Evolutionary conservation across 768 basidiomycete genomes (phyloP).

Genomic region (Kwoniella shandongensis): DNA sequence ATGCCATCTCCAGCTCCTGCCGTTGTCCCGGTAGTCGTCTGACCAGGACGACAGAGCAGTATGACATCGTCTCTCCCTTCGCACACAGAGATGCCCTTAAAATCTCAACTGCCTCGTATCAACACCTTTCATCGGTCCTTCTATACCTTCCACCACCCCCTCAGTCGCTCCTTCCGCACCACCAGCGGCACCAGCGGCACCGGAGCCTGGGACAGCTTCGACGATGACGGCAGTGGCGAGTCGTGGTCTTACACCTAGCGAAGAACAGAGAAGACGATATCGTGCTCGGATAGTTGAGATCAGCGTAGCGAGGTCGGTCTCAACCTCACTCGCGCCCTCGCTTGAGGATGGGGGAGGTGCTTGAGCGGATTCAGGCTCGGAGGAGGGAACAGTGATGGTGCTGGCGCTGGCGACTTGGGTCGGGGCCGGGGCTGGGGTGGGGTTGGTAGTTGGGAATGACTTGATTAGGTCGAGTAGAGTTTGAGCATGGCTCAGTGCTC

Average conservation of each 20-base stretch:
- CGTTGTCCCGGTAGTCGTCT: too few relatives aligned
- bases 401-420: conserved; percentile 2
- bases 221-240: conserved; percentile 24
- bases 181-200: not conserved
- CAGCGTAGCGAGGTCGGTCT: conserved; percentile 67
- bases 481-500: conserved; percentile 61
- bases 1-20: too few relatives aligned
- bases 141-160: conserved; percentile 31
- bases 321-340: conserved; percentile 7
- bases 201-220: conserved; percentile 3
- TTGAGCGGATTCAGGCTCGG: too few relatives aligned
- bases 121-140: conserved; percentile 49
- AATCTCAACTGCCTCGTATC: conserved; percentile 45
- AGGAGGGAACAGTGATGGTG: conserved; percentile 1
- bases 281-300: conserved; percentile 81
- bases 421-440: conserved; percentile 52
- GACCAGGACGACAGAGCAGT: too few relatives aligned
- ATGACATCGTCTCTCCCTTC: too few relatives aligned
- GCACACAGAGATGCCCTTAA: conserved; percentile 18
- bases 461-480: conserved; percentile 70
- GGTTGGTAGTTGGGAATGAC: conserved; percentile 76
- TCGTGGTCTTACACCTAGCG: conserved; percentile 66
- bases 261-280: conserved; percentile 82
- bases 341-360: not conserved
- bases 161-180: not conserved